Conservation (phyloP, 495 filamentous ascomycete genomes). For the Aspergillus olivimuriae region DNA sequence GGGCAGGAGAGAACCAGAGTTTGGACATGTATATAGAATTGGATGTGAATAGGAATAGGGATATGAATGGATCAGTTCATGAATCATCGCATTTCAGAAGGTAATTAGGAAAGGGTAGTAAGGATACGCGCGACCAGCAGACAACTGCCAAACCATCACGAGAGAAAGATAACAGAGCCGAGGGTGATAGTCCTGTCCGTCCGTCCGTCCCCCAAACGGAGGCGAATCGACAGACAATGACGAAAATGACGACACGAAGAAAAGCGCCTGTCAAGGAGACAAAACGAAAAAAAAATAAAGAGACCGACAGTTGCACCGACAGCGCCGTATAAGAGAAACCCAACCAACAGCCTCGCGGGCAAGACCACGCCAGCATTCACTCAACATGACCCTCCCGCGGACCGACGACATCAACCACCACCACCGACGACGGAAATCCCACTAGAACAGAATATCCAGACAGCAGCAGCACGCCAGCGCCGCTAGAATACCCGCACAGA, state of each 20-base stretch:
- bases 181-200: too few species aligned
- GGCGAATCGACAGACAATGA: neutral
- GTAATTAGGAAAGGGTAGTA: too few species aligned
- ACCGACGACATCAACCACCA: neutral
- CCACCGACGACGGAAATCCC: neutral
- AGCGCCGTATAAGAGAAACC: neutral
- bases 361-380: too few species aligned
- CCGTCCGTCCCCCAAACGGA: too few species aligned
- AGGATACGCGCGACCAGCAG: neutral
- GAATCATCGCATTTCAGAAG: neutral
- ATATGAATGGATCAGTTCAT: neutral
- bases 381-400: too few species aligned
- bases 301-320: neutral
- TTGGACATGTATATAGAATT: too few species aligned
- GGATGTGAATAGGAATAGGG: too few species aligned
- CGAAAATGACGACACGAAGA: neutral
- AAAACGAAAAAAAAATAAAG: neutral
- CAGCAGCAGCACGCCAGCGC: conserved; percentile 49
- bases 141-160: neutral
- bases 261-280: neutral
- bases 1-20: too few species aligned
- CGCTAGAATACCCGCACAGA: conserved; percentile 44
- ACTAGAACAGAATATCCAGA: conserved; percentile 48
- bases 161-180: too few species aligned
- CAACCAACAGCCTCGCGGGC: too few species aligned